phyloP scores from a whole-genome alignment of 495 filamentous ascomycete genomes.

The Xylaria nigripes region DNA sequence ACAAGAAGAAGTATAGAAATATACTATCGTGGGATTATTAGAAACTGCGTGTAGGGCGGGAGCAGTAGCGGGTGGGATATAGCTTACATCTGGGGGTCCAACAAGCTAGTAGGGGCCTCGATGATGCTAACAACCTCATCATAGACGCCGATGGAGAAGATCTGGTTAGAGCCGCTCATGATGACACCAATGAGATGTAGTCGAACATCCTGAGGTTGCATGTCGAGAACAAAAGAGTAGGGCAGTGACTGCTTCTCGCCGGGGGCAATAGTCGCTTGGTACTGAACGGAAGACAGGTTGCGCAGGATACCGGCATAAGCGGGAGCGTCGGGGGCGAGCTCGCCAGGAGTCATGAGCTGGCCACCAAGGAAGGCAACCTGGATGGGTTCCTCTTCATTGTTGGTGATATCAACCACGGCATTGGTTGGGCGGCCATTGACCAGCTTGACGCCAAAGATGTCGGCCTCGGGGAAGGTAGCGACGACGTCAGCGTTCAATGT shows the following conservation, averaged over 20 bases:
- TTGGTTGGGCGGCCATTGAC: conserved; percentile 86
- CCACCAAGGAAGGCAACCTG: conserved; percentile 72
- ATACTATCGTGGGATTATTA: conserved; percentile 50
- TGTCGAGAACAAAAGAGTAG: conserved; percentile 81
- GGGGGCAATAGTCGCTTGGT: conserved; percentile 67
- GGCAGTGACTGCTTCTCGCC: conserved; percentile 67
- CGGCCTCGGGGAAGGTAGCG: conserved; percentile 75
- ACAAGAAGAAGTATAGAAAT: conserved; percentile 94
- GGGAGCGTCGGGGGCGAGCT: conserved; percentile 42
- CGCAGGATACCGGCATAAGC: conserved; percentile 53
- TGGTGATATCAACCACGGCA: conserved; percentile 71
- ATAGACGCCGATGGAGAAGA: conserved; percentile 72
- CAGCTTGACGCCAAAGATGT: conserved; percentile 87
- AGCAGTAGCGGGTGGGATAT: not conserved
- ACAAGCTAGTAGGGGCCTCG: conserved; percentile 83
- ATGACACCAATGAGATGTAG: conserved; percentile 68
- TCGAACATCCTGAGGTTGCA: conserved; percentile 84
- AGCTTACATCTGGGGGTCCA: conserved; percentile 91
- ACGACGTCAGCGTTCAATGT: conserved; percentile 65
- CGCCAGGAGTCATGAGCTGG: conserved; percentile 52
- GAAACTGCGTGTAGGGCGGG: not conserved
- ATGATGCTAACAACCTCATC: conserved; percentile 85
- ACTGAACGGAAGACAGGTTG: conserved; percentile 73
- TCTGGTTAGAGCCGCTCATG: conserved; percentile 52
- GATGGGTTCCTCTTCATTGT: conserved; percentile 72